These are phyloP conservation scores for Chlorella variabilis DNA, from an alignment of 163 green algal genomes.

Conservation along the genomic window DNA sequence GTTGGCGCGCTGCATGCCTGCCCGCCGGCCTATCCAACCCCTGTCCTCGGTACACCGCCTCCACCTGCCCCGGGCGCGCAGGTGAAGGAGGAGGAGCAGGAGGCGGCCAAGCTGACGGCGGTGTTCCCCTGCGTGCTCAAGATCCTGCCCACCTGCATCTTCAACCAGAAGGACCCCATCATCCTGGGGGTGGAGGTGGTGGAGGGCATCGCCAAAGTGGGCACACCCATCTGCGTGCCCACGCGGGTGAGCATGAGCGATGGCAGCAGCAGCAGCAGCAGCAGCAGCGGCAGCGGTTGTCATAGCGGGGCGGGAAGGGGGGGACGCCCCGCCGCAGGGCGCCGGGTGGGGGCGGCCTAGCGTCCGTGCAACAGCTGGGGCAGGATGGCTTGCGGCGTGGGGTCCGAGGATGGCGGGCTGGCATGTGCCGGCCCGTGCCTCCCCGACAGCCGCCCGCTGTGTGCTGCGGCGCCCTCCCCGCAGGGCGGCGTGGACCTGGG, in stretches of 20 bases:
- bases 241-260: slow-evolving; percentile 39
- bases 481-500: slow-evolving; percentile 89
- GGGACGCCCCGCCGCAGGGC: too few relatives aligned
- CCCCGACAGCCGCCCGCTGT: too few relatives aligned
- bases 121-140: slow-evolving; percentile 91
- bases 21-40: neutral
- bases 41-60: neutral
- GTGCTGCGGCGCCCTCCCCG: too few relatives aligned
- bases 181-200: slow-evolving; percentile 94
- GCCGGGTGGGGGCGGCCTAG: too few relatives aligned
- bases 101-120: slow-evolving; percentile 83
- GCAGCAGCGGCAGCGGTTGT: too few relatives aligned
- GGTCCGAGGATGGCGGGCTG: too few relatives aligned
- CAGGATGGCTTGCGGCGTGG: too few relatives aligned
- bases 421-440: too few relatives aligned
- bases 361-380: too few relatives aligned
- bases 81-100: slow-evolving; percentile 88
- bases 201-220: slow-evolving; percentile 90
- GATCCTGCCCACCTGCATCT: slow-evolving; percentile 83
- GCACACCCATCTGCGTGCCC: slow-evolving; percentile 88
- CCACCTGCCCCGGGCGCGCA: slow-evolving; percentile 6
- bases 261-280: too few relatives aligned
- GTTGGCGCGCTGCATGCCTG: too few relatives aligned
- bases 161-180: slow-evolving; percentile 99
- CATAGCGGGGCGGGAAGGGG: too few relatives aligned